Percentiles rank a stretch among this genome's conserved stretches.
These are phyloP conservation scores for Nitzschia sp. DNA, from an alignment of 108 stramenopile genomes.

Conservation along the genomic window DNA sequence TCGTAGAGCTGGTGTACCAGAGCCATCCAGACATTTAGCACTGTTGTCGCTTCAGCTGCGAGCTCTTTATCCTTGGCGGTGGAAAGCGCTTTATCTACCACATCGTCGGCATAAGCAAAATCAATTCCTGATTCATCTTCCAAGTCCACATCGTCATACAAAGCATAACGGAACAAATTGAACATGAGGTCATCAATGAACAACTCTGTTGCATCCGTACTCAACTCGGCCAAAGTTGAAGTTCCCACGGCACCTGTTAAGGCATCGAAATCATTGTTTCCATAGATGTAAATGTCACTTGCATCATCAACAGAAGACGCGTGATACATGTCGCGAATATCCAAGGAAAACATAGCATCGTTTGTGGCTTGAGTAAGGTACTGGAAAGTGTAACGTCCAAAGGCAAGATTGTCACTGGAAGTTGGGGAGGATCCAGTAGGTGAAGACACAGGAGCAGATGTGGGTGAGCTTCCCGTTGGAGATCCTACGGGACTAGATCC, in stretches of 20 bases:
- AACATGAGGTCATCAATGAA: constrained; percentile 62
- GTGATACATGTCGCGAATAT: constrained; percentile 48
- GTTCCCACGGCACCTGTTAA: constrained; percentile 45
- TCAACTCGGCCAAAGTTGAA: constrained; percentile 31
- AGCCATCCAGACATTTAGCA: constrained; percentile 66
- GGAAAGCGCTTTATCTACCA: constrained; percentile 52
- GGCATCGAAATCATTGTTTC: constrained; percentile 30
- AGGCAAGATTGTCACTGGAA: constrained; percentile 19
- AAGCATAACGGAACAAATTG: constrained; percentile 66
- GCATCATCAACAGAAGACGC: constrained; percentile 31
- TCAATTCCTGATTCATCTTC: constrained; percentile 33
- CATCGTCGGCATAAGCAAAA: constrained; percentile 62
- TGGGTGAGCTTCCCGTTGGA: background rate
- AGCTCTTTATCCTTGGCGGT: constrained; percentile 41
- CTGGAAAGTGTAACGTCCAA: constrained; percentile 42
- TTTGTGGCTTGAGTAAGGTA: constrained; percentile 12
- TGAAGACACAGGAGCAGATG: background rate
- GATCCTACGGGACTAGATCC: background rate
- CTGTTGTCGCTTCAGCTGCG: constrained; percentile 71
- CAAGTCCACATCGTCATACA: constrained; percentile 60
- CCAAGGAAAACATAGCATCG: constrained; percentile 39
- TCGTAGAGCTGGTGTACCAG: constrained; percentile 56
- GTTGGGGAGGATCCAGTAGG: background rate
- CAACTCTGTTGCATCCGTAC: constrained; percentile 12
- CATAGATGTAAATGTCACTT: constrained; percentile 43